Conservation (phyloP, 805 yeast species). For the Spathaspora boniae region DNA sequence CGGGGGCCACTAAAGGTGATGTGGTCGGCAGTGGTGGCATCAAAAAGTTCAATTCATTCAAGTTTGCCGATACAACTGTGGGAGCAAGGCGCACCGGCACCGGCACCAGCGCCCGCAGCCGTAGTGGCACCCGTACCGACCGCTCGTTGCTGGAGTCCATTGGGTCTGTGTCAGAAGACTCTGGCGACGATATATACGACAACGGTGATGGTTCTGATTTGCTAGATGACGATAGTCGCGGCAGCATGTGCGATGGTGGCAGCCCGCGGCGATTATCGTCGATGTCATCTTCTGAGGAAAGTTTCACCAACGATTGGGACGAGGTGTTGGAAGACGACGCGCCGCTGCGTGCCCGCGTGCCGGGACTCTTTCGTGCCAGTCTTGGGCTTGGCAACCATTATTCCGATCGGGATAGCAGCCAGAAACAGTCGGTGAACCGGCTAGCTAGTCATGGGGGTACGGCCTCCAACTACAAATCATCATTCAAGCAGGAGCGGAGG, state of each 20-base stretch:
- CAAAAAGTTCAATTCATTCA: slow-evolving; percentile 45
- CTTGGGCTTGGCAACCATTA: slow-evolving; percentile 37
- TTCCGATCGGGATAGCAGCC: slow-evolving; percentile 18
- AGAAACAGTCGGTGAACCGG: slow-evolving; percentile 24
- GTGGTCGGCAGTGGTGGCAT: slow-evolving; percentile 34
- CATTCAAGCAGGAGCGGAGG: slow-evolving; percentile 33
- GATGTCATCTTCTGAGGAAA: slow-evolving; percentile 45
- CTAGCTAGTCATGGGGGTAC: slow-evolving; percentile 41
- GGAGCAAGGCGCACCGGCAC: slow-evolving; percentile 19
- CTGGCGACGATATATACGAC: slow-evolving; percentile 18
- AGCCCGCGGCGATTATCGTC: slow-evolving; percentile 12
- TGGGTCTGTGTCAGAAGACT: slow-evolving; percentile 9
- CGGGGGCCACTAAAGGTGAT: slow-evolving; percentile 17
- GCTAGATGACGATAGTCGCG: slow-evolving; percentile 18
- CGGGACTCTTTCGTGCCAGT: slow-evolving; percentile 45
- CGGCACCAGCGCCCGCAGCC: slow-evolving; percentile 11
- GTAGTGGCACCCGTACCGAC: no score
- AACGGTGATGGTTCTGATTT: slow-evolving; percentile 18
- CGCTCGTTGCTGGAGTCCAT: slow-evolving; percentile 10
- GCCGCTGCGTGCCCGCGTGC: slow-evolving; percentile 47
- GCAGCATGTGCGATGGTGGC: slow-evolving; percentile 17
- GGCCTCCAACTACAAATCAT: slow-evolving; percentile 31
- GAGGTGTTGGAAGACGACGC: slow-evolving; percentile 59
- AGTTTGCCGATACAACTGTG: slow-evolving; percentile 49
- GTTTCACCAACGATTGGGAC: slow-evolving; percentile 67